Evolutionary conservation across 805 yeast genomes (phyloP), one percentile per base, ranked within the genome.

Genomic region (Debaryomyces castellii): DNA sequence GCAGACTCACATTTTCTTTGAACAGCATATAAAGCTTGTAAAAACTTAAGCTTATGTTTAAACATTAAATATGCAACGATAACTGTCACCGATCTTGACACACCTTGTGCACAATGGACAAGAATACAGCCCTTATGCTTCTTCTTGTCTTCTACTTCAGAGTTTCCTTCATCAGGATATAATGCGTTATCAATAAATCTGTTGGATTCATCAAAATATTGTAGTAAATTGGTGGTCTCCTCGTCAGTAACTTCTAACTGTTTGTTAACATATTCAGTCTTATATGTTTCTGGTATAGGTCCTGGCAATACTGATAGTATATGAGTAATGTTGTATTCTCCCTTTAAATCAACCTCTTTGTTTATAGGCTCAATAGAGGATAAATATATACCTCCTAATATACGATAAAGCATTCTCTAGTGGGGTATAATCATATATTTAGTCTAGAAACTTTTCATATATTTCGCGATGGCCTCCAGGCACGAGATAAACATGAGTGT

Each of bases 361-460:
- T 76, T 67, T 18, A 90, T 66, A 0, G 96, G 87, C 41, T 78
- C 80, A 17, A 85, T 69, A 0, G 94, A 81, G 4, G 96, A 90
- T 12, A 92, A 64, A 64, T 82, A 87, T 1, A 92, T 76, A 7
- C 84, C 83, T 21, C 95, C 96, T n/a, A 88, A 64, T n/a, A 90
- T 76, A 14, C 40, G 40, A 37, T 23, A 37, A 10, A 37, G 21
- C 40, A 37, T 37, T 3, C 20, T 21, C 5, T 11, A 11, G 18
- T 6, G 6, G 12, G 4, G 4, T 7, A 3, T 25, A 25, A 3
- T 25, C 7, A 25, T 10, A 10, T 9, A 7, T 25, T 4, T 25
- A 7, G 3, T 25, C 7, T 25, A 20, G 14, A 20, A 35, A 35
- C 12, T 18, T 35, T 35, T 18, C n/a, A n/a, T n/a, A 10, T 20